A percentile compares a stretch with the other conserved stretches of the same genome.
Conservation (phyloP, 2,329 filamentous ascomycete species). For the Talaromyces sp. region DNA sequence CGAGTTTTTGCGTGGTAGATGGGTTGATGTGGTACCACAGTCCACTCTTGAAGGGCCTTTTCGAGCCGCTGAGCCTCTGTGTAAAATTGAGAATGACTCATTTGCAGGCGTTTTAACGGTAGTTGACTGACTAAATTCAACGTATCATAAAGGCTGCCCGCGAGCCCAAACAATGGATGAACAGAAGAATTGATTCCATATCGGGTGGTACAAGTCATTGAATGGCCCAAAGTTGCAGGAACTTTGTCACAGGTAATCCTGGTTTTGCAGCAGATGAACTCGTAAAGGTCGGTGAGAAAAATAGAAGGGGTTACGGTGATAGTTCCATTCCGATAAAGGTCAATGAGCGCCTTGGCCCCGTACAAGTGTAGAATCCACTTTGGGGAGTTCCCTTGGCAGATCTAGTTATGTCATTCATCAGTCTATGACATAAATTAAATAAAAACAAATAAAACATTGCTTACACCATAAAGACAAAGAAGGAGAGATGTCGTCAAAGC, state of each 20-base stretch:
- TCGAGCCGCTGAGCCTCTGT: not conserved
- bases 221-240: not conserved
- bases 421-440: not conserved
- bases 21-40: not conserved
- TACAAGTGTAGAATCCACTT: not conserved
- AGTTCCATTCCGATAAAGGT: not conserved
- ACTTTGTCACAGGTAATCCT: not conserved
- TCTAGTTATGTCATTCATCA: not conserved
- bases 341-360: not conserved
- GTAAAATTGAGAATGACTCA: not conserved
- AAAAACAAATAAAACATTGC: not conserved
- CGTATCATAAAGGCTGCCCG: not conserved
- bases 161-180: not conserved
- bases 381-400: not conserved
- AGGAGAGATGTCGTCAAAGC: not conserved
- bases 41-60: not conserved
- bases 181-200: not conserved
- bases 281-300: not conserved
- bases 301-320: not conserved
- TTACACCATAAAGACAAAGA: not conserved
- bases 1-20: not conserved
- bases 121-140: not conserved
- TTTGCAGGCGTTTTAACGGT: not conserved
- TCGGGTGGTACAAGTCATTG: not conserved
- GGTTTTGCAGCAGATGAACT: not conserved